Conservation (phyloP, 768 basidiomycete genomes). For the Pholiota microspora region DNA sequence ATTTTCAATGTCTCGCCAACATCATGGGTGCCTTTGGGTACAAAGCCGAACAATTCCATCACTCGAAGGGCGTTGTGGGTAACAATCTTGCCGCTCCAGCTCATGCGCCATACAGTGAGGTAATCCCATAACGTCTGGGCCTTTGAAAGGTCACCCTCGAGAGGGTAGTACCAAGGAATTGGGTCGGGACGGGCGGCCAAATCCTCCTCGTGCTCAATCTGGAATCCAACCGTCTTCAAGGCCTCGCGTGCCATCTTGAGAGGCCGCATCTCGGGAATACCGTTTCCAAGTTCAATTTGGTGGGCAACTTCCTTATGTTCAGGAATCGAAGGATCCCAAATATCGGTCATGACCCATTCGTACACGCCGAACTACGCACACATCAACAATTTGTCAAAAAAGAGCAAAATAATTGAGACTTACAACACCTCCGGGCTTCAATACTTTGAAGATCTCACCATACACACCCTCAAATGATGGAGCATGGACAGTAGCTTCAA, state of each 20-base stretch:
- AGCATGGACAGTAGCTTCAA: constrained; percentile 97
- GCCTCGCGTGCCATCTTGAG: constrained; percentile 70
- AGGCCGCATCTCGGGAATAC: constrained; percentile 96
- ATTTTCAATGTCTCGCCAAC: constrained; percentile 87
- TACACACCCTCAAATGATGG: constrained; percentile 97
- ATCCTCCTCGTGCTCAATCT: constrained; percentile 90
- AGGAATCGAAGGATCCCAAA: constrained; percentile 84
- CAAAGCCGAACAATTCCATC: constrained; percentile 72
- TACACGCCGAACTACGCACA: constrained; percentile 77
- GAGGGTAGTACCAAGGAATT: constrained; percentile 93
- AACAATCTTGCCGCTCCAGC: constrained; percentile 79
- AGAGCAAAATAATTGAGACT: background rate
- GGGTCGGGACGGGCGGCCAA: constrained; percentile 79
- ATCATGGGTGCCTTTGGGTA: constrained; percentile 91
- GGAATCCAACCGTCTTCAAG: constrained; percentile 79
- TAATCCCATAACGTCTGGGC: constrained; percentile 94
- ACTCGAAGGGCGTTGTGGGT: constrained; percentile 78
- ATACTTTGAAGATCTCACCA: constrained; percentile 44
- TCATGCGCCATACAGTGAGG: constrained; percentile 86
- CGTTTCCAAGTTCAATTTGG: constrained; percentile 90
- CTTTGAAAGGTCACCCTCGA: constrained; percentile 91
- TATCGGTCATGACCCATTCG: constrained; percentile 99
- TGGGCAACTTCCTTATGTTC: constrained; percentile 90
- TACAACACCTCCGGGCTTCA: constrained; percentile 24
- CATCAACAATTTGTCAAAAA: background rate